A percentile compares a stretch with the other conserved stretches of the same genome.
Evolutionary conservation across 1,284 basidiomycete genomes (phyloP).

Genomic region (Rhodofomes roseus): DNA sequence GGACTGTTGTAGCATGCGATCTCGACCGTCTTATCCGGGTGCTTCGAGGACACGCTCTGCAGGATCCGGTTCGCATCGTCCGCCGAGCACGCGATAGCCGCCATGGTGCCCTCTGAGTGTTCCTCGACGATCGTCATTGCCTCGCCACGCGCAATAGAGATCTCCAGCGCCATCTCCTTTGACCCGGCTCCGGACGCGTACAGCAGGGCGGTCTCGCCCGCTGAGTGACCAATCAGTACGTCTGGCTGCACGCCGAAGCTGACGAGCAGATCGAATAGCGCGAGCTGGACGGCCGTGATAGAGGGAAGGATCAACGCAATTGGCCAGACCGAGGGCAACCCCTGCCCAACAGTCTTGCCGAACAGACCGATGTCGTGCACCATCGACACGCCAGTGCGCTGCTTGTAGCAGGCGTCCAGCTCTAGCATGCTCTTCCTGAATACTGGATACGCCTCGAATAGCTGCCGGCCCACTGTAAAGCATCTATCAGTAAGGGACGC

Average conservation of each 20-base stretch:
- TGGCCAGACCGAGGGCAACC: conserved; percentile 28
- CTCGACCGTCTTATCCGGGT: conserved; percentile 19
- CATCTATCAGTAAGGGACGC: not conserved
- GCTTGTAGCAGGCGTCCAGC: conserved; percentile 31
- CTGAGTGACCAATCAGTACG: conserved; percentile 37
- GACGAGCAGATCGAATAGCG: conserved; percentile 36
- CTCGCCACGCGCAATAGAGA: conserved; percentile 36
- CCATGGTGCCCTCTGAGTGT: conserved; percentile 36
- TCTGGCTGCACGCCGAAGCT: conserved; percentile 33
- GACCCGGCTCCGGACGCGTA: conserved; percentile 40
- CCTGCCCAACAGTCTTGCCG: conserved; percentile 7
- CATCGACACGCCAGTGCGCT: conserved; percentile 31
- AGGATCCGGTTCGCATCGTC: conserved; percentile 23
- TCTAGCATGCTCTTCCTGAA: conserved; percentile 35
- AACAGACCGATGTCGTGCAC: conserved; percentile 32
- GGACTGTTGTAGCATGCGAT: conserved; percentile 38
- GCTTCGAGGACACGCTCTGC: conserved; percentile 6
- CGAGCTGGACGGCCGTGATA: conserved; percentile 41
- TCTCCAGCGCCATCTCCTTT: conserved; percentile 35
- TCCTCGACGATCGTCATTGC: conserved; percentile 30
- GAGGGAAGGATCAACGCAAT: conserved; percentile 33
- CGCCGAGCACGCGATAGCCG: conserved; percentile 33
- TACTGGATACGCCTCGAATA: conserved; percentile 30
- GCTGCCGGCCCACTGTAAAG: conserved; percentile 35
- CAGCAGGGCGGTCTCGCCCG: conserved; percentile 39